A percentile compares a stretch with the other conserved stretches of the same genome.
Evolutionary conservation across 1,139 yeast species (phyloP).

Genomic region (Yamadazyma atlantica): DNA sequence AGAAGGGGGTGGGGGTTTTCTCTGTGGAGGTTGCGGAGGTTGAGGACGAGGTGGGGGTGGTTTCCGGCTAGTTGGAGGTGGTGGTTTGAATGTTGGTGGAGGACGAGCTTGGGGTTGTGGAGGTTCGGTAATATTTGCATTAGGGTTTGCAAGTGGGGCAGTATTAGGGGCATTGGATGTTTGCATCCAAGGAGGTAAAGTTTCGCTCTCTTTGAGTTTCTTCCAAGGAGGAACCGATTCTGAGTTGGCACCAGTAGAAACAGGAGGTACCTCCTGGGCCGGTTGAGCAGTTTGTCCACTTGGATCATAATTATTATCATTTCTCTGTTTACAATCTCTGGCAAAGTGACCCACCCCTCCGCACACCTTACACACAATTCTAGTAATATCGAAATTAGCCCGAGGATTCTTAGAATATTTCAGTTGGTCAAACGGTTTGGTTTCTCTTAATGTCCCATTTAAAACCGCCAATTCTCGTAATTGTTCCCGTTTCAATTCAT

Average conservation of each 20-base stretch:
- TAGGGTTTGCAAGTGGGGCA: slow-evolving; percentile 3
- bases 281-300: background rate
- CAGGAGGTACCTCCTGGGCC: too few species aligned
- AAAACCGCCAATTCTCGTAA: slow-evolving; percentile 87
- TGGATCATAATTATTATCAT: slow-evolving; percentile 3
- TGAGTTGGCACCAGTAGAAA: background rate
- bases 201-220: slow-evolving; percentile 11
- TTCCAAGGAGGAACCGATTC: slow-evolving; percentile 15
- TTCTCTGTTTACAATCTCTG: slow-evolving; percentile 65
- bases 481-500: slow-evolving; percentile 88
- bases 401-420: slow-evolving; percentile 55
- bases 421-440: slow-evolving; percentile 62
- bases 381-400: slow-evolving; percentile 50
- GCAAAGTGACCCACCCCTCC: slow-evolving; percentile 86
- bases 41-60: slow-evolving; percentile 12
- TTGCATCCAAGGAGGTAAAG: slow-evolving; percentile 2
- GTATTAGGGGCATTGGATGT: background rate
- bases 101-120: too few species aligned
- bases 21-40: slow-evolving; percentile 18
- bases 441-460: slow-evolving; percentile 89
- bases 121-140: background rate
- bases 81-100: slow-evolving; percentile 3
- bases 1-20: slow-evolving; percentile 15
- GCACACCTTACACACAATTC: slow-evolving; percentile 72
- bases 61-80: slow-evolving; percentile 3